Base-by-base conservation (phyloP, 345 rosid species). In the Hypericum perforatum region DNA sequence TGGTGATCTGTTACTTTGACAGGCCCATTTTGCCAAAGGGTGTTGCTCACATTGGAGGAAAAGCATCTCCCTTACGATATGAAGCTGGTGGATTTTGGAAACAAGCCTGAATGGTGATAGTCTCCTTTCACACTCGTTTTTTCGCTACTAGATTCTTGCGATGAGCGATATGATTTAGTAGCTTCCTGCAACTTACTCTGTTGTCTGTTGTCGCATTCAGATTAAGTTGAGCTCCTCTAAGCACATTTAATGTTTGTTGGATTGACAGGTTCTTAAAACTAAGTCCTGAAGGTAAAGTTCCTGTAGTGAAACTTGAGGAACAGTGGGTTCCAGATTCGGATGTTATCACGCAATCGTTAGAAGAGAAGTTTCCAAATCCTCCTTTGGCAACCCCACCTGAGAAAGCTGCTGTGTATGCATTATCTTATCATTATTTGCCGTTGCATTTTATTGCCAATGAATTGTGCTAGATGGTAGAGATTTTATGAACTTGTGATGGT, bases 11-110 rank as follows among this genome's bases (percentile, higher is more conserved):
- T 13, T 60, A 36, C 55, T 52, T 46, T 41, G 52, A 55, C 74
- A 85, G 96, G 96, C 49, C 96, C 95, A 7, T 92, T 91, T 74
- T 82, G 84, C 70, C 98, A 85, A 66, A 87, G 86, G 69, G 96
- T 87, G 39, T 66, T 85, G 58, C 70, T 87, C 57, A 83, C 96
- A 16, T 56, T 91, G 77, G 96, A 87, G 81, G 96, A 91, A 65
- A 91, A 91, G 75, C 77, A 82, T 69, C 70, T 91, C 6, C 85
- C 86, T 53, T 87, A 91, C 61, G 83, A 87, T 70, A 66, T 80
- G 82, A 87, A 85, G 77, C 71, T 85, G 76, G 85, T 87, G 37
- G 96, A 92, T 70, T 70, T 88, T 69, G 57, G 62, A 40, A 85
- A 82, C 74, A 87, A 87, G 67, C 95, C 98, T 5, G 95, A 92